phyloP scores from a whole-genome alignment of 495 filamentous ascomycete genomes.

The Penicillium parvum region DNA sequence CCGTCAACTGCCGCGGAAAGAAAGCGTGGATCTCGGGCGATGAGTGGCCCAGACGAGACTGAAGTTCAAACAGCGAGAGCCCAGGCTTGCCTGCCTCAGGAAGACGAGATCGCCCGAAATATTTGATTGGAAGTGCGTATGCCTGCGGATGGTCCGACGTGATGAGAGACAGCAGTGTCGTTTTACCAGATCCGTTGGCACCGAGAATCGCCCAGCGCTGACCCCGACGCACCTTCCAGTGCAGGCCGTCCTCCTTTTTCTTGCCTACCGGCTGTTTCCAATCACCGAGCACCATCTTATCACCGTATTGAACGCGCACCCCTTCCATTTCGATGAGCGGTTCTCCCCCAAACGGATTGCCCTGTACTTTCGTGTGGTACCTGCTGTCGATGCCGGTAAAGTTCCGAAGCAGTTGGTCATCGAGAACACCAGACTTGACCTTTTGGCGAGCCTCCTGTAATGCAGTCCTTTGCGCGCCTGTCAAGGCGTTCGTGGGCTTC shows the following conservation, averaged over 20 bases:
- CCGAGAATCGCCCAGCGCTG: slow-evolving; percentile 91
- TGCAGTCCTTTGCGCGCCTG: slow-evolving; percentile 2
- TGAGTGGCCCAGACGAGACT: slow-evolving; percentile 83
- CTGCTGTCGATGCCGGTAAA: slow-evolving; percentile 9
- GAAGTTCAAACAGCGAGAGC: slow-evolving; percentile 87
- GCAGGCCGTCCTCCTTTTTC: slow-evolving; percentile 52
- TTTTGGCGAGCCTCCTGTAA: slow-evolving; percentile 7
- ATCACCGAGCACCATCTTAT: slow-evolving; percentile 68
- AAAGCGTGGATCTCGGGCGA: slow-evolving; percentile 91
- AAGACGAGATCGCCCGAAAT: slow-evolving; percentile 79
- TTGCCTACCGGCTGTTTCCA: slow-evolving; percentile 61
- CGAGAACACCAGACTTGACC: slow-evolving; percentile 26
- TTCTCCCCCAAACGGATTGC: slow-evolving; percentile 41
- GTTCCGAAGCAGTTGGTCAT: slow-evolving; percentile 29
- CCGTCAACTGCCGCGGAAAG: slow-evolving; percentile 74
- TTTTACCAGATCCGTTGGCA: slow-evolving; percentile 79
- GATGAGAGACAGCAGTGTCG: slow-evolving; percentile 85
- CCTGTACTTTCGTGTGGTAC: neutral
- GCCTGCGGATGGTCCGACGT: slow-evolving; percentile 94
- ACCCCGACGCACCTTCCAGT: slow-evolving; percentile 78
- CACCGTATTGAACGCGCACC: slow-evolving; percentile 74
- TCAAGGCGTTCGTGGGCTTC: neutral
- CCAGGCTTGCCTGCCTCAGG: slow-evolving; percentile 67
- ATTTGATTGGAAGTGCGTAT: slow-evolving; percentile 78
- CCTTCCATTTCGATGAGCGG: slow-evolving; percentile 81